Evolutionary conservation across 345 rosid species (phyloP), one percentile per base, ranked within the genome.

Genomic region (Sisymbrium irio): DNA sequence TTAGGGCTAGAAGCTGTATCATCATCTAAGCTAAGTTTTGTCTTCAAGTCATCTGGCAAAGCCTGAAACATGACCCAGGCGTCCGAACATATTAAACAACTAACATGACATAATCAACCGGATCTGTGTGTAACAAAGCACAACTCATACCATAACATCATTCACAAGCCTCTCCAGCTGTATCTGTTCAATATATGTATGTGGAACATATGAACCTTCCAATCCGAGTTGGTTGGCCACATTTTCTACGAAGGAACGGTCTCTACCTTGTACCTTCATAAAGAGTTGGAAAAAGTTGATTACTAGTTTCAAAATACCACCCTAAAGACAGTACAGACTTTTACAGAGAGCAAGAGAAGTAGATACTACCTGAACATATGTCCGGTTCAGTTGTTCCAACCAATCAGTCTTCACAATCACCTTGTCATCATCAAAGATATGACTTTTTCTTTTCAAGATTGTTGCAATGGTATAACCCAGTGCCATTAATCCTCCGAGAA

Each of bases 401-500:
- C 99, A 94, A 77, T 94, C 97, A 67, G 91, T 89, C 80, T 94
- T 94, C 75, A 94, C 86, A 17, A 83, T 83, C 46, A 89, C 90
- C 83, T 78, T 88, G 49, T 92, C 91, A 73, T 84, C 82, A 55
- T 56, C 79, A 80, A 94, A 91, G 63, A 89, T 69, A 66, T 94
- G 97, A 84, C 99, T 94, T 78, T 90, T 94, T 78, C 99, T 83
- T 78, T 94, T 94, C 73, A 94, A 78, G 81, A 94, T 94, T 44
- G 93, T 56, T 46, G 99, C 99, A 65, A 94, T 94, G 59, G 97
- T 89, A 80, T 94, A 94, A 13, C 99, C 99, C 73, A 94, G 76
- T 55, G 99, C 99, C 99, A 94, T 94, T 72, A 94, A 77, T 55
- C 99, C 99, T 80, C 99, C 99, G 25, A 94, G 85, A 57, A 94